phyloP scores from a whole-genome alignment of 345 rosid genomes.

The Moringa oleifera region DNA sequence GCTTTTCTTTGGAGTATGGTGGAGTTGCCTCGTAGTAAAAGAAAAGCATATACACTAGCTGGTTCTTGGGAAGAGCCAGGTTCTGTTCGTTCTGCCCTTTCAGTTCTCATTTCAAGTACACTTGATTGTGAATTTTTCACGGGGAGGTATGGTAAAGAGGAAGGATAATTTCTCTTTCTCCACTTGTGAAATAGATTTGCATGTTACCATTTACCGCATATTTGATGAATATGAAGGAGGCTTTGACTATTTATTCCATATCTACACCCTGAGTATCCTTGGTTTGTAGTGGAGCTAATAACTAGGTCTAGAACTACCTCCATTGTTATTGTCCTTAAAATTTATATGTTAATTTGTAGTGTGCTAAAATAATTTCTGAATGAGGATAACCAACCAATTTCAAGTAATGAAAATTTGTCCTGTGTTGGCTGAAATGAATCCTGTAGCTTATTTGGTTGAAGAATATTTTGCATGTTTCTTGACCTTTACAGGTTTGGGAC shows the following conservation, averaged over 20 bases:
- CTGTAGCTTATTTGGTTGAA: background rate
- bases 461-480: background rate
- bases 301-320: background rate
- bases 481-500: constrained; percentile 54
- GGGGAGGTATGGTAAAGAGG: background rate
- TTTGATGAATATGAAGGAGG: background rate
- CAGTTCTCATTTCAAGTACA: background rate
- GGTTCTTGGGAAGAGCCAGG: background rate
- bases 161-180: background rate
- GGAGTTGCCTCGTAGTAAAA: background rate
- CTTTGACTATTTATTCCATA: background rate
- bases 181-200: background rate
- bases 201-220: background rate
- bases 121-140: no score
- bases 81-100: background rate
- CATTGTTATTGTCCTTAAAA: background rate
- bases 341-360: no score
- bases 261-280: background rate
- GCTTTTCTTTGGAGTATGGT: background rate
- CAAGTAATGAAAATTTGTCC: no score
- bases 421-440: background rate
- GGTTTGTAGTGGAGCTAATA: background rate
- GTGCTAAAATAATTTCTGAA: background rate
- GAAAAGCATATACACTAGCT: no score
- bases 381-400: no score